phyloP scores from a whole-genome alignment of 2,329 filamentous ascomycete genomes.

The Myriosclerotinia curreyana region DNA sequence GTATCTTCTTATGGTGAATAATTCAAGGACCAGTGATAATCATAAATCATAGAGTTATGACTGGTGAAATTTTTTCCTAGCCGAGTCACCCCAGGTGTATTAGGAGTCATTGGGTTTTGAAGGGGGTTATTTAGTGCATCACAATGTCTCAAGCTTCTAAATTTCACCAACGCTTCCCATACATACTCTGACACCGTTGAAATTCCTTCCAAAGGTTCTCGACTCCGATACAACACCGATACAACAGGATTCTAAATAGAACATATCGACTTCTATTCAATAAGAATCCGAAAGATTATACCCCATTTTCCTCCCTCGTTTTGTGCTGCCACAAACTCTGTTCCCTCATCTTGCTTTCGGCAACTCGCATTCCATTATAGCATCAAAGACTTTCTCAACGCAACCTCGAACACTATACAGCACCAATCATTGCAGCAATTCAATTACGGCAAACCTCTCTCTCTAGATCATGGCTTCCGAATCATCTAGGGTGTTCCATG shows the following conservation, averaged over 20 bases:
- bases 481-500: no score
- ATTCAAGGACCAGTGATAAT: background rate
- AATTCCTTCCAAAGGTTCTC: background rate
- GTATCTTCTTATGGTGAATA: background rate
- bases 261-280: background rate
- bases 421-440: no score
- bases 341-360: no score
- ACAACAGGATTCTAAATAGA: background rate
- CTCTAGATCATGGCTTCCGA: no score
- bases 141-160: background rate
- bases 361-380: no score
- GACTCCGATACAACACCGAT: background rate
- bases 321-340: background rate
- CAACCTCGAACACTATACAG: no score
- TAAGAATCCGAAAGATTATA: background rate
- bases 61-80: background rate
- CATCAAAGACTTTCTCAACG: no score
- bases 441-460: no score
- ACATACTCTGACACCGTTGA: background rate
- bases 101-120: background rate
- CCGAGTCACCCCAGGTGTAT: background rate
- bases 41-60: background rate
- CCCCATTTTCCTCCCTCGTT: background rate
- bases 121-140: background rate
- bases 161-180: background rate